Evolutionary conservation across 2,329 filamentous ascomycete species (phyloP), one percentile per base, ranked within the genome.

Genomic region (Botrytis fabae): DNA sequence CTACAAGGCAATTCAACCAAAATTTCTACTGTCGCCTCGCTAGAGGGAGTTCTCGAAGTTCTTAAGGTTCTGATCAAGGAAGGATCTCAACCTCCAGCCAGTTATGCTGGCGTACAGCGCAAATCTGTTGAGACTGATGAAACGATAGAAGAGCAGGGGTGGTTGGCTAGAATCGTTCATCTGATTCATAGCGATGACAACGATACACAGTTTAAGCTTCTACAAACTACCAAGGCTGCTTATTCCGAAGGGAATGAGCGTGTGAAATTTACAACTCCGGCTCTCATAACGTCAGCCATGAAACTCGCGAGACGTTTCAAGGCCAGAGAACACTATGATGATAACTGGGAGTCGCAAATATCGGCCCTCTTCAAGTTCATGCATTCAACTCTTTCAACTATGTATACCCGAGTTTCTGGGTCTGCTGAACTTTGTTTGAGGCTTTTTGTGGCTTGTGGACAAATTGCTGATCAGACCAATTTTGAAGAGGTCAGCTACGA

Each of bases 401-500:
- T 99, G 9, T 98, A 98, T 82, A 91, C 93, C 14, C 92, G 95
- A 18, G 94, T 97, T 62, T 85, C 90, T 14, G 93, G 92, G 40
- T 92, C 93, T 20, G 93, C 95, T 0, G 96, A 99, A 81, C 88
- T 99, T 32, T 91, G 93, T 0, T 87, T 99, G 66, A 92, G 96
- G 3, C 86, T 98, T 25, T 99, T 98, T 81, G 92, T 96, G 78
- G 91, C 93, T 60, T 97, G 94, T 80, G 96, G 96, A 35, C 95
- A 98, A 84, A 92, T 97, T 46, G 95, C 96, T 18, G 95, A 98
- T 79, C 91, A 96, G 82, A 93, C 91, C 18, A 93, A 92, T 2
- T 97, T 97, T 78, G 95, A 99, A 81, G 96, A 99, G 83, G 94
- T 97, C 60, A 93, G 94, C 18, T 99, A 99, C 82, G 96, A 99